Percentiles rank a stretch among this genome's conserved stretches.
Conservation (phyloP, 768 basidiomycete species). For the Leucocoprinus leucothites region DNA sequence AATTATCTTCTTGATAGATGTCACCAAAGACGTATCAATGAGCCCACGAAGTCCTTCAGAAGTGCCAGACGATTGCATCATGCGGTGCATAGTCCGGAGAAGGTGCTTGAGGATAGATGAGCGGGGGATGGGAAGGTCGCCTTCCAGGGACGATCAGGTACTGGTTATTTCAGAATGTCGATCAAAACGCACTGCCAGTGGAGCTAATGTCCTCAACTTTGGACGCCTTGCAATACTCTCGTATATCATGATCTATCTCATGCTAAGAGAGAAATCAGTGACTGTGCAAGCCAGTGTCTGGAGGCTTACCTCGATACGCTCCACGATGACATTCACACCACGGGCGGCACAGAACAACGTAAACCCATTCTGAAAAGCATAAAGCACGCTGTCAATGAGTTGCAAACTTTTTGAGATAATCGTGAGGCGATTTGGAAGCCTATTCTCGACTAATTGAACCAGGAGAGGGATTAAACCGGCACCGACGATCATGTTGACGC, state of each 20-base stretch:
- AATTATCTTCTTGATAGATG: conserved; percentile 86
- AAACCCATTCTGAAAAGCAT: conserved; percentile 85
- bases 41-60: conserved; percentile 93
- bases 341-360: conserved; percentile 79
- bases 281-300: neutral
- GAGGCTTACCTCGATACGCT: conserved; percentile 74
- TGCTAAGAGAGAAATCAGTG: conserved; percentile 35
- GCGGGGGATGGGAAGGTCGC: conserved; percentile 69
- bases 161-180: neutral
- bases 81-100: conserved; percentile 88
- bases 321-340: conserved; percentile 83
- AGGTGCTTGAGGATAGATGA: conserved; percentile 87
- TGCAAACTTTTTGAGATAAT: conserved; percentile 90
- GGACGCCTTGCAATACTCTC: conserved; percentile 40
- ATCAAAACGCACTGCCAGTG: conserved; percentile 16
- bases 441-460: conserved; percentile 85
- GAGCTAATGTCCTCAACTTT: conserved; percentile 20
- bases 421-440: conserved; percentile 60
- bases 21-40: conserved; percentile 84
- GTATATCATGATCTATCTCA: conserved; percentile 65
- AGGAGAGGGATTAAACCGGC: conserved; percentile 89
- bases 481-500: conserved; percentile 91
- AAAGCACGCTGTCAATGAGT: conserved; percentile 88
- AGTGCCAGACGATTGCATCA: conserved; percentile 95
- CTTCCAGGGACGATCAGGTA: conserved; percentile 28